Evolutionary conservation across 2,329 filamentous ascomycete genomes (phyloP).

Genomic region (Paraphoma sp.): DNA sequence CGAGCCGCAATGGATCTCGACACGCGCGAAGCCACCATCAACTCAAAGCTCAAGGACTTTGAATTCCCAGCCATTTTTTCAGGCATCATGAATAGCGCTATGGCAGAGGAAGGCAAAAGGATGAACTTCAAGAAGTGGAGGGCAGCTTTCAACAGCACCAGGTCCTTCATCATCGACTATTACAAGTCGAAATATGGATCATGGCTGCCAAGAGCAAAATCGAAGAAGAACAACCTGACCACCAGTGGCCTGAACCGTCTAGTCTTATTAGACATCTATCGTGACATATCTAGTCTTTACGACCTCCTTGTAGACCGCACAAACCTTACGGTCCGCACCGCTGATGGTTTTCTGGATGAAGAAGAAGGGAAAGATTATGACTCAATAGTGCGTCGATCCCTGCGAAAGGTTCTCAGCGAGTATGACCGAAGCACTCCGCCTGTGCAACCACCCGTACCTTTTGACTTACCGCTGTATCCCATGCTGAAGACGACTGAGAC

Average conservation of each 20-base stretch:
- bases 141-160: slow-evolving; percentile 74
- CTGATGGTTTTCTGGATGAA: slow-evolving; percentile 69
- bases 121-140: slow-evolving; percentile 88
- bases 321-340: slow-evolving; percentile 77
- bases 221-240: slow-evolving; percentile 88
- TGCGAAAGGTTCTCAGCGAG: slow-evolving; percentile 82
- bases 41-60: slow-evolving; percentile 80
- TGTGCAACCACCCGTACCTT: slow-evolving; percentile 88
- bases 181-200: slow-evolving; percentile 73
- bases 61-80: slow-evolving; percentile 91
- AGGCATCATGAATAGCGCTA: slow-evolving; percentile 84
- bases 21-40: slow-evolving; percentile 73
- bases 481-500: slow-evolving; percentile 69
- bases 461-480: slow-evolving; percentile 82
- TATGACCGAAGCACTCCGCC: slow-evolving; percentile 90
- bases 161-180: slow-evolving; percentile 74
- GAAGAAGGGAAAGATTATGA: slow-evolving; percentile 61
- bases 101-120: slow-evolving; percentile 74
- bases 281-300: slow-evolving; percentile 85
- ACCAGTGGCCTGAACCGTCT: slow-evolving; percentile 86
- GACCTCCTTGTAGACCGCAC: slow-evolving; percentile 85
- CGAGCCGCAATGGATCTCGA: slow-evolving; percentile 81
- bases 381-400: slow-evolving; percentile 66
- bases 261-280: slow-evolving; percentile 81
- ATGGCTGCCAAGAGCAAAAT: slow-evolving; percentile 90